phyloP scores from a whole-genome alignment of 139 green algal species.

The Auxenochlorella pyrenoidosa region DNA sequence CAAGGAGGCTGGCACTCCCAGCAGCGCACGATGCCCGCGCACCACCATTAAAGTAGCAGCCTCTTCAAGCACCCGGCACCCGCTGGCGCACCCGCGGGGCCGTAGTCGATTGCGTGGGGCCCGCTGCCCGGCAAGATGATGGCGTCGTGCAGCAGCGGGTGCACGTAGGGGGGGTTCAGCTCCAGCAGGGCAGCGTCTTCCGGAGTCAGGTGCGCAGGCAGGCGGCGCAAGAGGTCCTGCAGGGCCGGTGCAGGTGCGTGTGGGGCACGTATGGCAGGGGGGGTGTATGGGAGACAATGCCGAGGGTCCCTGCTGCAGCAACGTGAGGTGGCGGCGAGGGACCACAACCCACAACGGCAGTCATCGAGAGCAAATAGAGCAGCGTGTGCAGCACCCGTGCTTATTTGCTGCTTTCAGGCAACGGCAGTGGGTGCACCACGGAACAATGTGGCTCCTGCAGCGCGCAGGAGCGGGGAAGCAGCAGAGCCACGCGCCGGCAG shows the following conservation, averaged over 20 bases:
- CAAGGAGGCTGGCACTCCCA: no score
- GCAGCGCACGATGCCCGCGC: no score
- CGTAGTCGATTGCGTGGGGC: slow-evolving; percentile 63
- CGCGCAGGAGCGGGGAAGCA: no score
- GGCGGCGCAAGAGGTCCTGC: slow-evolving; percentile 32
- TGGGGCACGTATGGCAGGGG: background rate
- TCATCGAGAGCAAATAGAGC: background rate
- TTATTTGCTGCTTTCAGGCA: background rate
- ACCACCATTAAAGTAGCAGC: no score
- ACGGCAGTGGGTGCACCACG: no score
- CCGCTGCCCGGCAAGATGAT: slow-evolving; percentile 67
- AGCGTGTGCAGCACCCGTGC: background rate
- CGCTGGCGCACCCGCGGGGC: background rate
- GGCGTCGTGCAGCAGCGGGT: slow-evolving; percentile 51
- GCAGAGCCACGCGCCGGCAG: no score
- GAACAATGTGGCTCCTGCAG: background rate
- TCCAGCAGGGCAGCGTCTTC: background rate
- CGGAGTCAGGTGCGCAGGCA: slow-evolving; percentile 16
- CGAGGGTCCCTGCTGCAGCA: no score
- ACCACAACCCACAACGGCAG: no score
- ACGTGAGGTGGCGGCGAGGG: no score
- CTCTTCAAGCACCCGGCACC: background rate
- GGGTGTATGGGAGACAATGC: background rate
- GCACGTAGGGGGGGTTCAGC: slow-evolving; percentile 32
- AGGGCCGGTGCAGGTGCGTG: background rate